Conservation (phyloP, 169 alveolate species). For the Plasmodium adleri region DNA sequence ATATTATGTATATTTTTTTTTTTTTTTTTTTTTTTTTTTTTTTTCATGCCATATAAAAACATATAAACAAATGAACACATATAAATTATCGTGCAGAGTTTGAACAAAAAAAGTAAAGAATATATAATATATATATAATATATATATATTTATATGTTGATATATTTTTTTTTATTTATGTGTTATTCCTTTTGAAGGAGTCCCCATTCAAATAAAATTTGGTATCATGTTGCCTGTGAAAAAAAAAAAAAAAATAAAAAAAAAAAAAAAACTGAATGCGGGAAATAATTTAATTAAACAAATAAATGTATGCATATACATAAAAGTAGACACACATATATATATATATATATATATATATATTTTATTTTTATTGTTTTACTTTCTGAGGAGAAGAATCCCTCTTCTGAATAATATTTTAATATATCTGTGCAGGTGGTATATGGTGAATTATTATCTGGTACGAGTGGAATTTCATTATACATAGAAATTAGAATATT, state of each 20-base stretch:
- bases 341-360: background rate
- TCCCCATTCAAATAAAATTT: conserved; percentile 33
- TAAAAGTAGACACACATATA: background rate
- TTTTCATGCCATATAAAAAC: no score
- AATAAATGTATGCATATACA: background rate
- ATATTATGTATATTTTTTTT: no score
- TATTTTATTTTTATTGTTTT: background rate
- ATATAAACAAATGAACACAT: no score
- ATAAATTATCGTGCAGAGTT: no score
- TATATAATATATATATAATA: no score
- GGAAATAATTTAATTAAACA: background rate
- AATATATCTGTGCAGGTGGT: conserved; percentile 48
- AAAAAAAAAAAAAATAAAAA: conserved; percentile 17
- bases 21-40: no score
- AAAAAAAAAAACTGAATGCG: background rate
- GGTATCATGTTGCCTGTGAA: conserved; percentile 68
- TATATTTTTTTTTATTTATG: no score
- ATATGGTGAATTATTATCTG: conserved; percentile 42
- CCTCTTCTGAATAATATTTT: conserved; percentile 66
- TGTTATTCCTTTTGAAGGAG: no score
- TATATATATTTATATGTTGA: no score
- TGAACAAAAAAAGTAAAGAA: no score
- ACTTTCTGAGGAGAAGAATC: conserved; percentile 73
- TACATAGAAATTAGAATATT: conserved; percentile 45
- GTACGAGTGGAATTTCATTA: conserved; percentile 45